Conservation (phyloP, 352 stramenopile species). For the Globisporangium spinosum region DNA sequence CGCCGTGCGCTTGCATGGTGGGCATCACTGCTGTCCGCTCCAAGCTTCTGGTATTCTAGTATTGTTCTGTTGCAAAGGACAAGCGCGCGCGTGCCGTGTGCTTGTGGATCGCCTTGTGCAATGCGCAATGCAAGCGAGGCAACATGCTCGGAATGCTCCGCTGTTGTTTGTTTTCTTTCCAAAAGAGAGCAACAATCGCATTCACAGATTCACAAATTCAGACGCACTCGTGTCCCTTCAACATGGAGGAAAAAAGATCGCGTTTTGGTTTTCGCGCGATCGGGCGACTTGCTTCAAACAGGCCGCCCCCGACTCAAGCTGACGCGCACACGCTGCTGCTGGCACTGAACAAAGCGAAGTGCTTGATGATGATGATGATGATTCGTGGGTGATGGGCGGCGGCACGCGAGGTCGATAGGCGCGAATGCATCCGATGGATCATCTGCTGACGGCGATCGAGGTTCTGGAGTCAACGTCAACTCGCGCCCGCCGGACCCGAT, state of each 20-base stretch:
- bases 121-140: neutral
- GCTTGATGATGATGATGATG: neutral
- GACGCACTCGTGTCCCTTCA: neutral
- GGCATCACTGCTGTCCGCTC: neutral
- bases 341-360: neutral
- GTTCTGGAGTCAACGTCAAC: neutral
- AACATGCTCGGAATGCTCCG: neutral
- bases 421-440: neutral
- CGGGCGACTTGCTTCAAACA: neutral
- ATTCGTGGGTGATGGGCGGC: neutral
- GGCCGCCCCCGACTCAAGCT: neutral
- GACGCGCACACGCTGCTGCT: no score
- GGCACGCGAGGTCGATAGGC: neutral
- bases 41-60: neutral
- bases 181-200: neutral
- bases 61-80: neutral
- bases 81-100: neutral
- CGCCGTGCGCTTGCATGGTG: no score
- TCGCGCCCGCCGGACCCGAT: neutral
- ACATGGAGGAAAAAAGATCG: conserved; percentile 8
- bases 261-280: neutral
- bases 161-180: neutral
- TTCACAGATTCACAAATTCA: neutral
- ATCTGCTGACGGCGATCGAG: neutral
- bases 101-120: neutral